A percentile compares a stretch with the other conserved stretches of the same genome.
phyloP scores from a whole-genome alignment of 2,329 filamentous ascomycete genomes.

The Stachybotrys elegans region DNA sequence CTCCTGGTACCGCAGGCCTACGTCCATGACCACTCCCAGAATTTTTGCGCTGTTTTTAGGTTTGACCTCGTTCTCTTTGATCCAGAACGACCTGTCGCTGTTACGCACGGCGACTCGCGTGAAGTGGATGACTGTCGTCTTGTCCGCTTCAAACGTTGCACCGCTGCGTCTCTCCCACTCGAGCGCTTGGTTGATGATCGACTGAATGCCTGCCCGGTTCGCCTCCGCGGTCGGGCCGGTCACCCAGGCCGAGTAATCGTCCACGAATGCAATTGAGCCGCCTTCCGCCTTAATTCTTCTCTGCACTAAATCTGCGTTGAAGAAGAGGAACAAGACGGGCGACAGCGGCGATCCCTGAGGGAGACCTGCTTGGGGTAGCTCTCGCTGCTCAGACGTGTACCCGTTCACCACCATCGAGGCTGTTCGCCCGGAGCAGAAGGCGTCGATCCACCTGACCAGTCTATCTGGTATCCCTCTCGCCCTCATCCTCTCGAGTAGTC shows the following conservation, averaged over 20 bases:
- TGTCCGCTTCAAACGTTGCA: conserved; percentile 18
- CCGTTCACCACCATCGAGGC: background rate
- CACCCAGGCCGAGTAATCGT: conserved; percentile 8
- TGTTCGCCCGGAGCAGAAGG: conserved; percentile 15
- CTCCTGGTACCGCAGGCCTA: background rate
- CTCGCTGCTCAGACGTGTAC: background rate
- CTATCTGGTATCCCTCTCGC: conserved; percentile 14
- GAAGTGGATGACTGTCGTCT: conserved; percentile 16
- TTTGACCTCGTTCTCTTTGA: conserved; percentile 3
- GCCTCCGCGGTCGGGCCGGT: conserved; percentile 7
- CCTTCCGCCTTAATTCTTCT: background rate
- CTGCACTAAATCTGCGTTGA: conserved; percentile 2
- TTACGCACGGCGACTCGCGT: background rate
- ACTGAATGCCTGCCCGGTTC: conserved; percentile 14
- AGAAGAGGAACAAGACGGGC: conserved; percentile 1
- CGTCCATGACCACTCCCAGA: conserved; percentile 15
- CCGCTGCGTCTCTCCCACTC: conserved; percentile 17
- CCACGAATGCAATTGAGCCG: conserved; percentile 3
- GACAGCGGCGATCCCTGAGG: background rate
- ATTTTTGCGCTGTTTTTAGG: conserved; percentile 5
- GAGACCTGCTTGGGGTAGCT: background rate
- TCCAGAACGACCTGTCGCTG: conserved; percentile 2
- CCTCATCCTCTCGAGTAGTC: conserved; percentile 13
- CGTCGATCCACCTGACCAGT: conserved; percentile 11
- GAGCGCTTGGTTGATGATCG: conserved; percentile 14